phyloP scores from a whole-genome alignment of 2,329 filamentous ascomycete genomes.

The Erysiphe pulchra region DNA sequence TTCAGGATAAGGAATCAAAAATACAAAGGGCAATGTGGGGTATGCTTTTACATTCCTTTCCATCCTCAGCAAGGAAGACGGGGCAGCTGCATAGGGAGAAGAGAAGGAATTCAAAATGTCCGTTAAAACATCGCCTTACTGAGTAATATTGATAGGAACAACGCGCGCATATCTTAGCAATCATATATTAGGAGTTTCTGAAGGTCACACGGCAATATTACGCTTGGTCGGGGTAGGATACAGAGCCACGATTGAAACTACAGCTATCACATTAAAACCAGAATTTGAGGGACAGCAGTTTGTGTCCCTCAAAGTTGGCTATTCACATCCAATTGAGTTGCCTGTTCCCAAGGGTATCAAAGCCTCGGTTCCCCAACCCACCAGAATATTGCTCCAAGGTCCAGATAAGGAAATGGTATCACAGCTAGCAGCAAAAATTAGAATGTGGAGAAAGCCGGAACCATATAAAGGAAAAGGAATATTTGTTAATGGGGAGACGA shows the following conservation, averaged over 20 bases:
- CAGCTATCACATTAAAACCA: conserved; percentile 36
- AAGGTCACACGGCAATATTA: conserved; percentile 84
- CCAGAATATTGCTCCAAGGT: conserved; percentile 72
- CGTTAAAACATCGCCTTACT: background rate
- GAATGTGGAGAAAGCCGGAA: conserved; percentile 73
- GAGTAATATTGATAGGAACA: conserved; percentile 33
- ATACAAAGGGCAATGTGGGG: conserved; percentile 93
- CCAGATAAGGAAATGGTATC: conserved; percentile 67
- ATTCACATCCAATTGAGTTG: conserved; percentile 84
- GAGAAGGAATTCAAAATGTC: too few species aligned
- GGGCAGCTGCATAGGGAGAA: too few species aligned
- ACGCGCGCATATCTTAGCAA: conserved; percentile 75
- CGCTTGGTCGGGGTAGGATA: conserved; percentile 90
- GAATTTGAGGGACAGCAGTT: conserved; percentile 66
- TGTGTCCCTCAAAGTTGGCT: conserved; percentile 83
- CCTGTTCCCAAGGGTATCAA: conserved; percentile 59
- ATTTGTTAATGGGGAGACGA: conserved; percentile 92
- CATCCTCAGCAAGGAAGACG: background rate
- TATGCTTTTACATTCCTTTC: conserved; percentile 15
- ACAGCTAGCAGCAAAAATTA: conserved; percentile 72
- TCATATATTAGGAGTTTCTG: conserved; percentile 78
- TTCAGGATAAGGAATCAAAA: conserved; percentile 36
- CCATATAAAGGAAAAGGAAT: conserved; percentile 99
- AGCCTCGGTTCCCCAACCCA: conserved; percentile 73
- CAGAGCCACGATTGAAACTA: conserved; percentile 62